Evolutionary conservation across 2,329 filamentous ascomycete species (phyloP), one percentile per base, ranked within the genome.

Genomic region (Cladophialophora psammophila): DNA sequence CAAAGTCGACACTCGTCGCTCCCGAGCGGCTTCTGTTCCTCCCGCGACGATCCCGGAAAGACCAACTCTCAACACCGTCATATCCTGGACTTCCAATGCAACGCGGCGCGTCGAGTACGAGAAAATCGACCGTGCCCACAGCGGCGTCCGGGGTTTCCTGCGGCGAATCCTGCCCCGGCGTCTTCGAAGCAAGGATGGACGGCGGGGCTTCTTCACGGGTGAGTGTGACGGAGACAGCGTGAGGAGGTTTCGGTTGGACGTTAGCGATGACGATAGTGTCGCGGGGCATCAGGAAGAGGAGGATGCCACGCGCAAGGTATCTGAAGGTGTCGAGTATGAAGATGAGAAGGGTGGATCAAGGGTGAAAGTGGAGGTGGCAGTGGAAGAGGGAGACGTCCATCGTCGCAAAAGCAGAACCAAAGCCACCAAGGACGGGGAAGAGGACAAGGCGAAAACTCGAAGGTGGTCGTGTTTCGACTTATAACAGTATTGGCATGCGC

Each of bases 101-200:
- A 82, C 80, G 5, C 78, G 81, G 10, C 74, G 78, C 8, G 76
- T 75, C 20, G 80, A 83, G 68, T 83, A 83, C 63, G 77, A 87
- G 87, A 73, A 88, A 85, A 79, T 87, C 82, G 77, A 80, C 73
- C 78, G 79, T 10, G 78, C 78, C 55, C 78, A 74, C 65, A 77
- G 74, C 20, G 81, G 81, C 2, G 69, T 82, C 3, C 76, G 80
- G 1, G 80, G 81, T 2, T 69, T 82, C 6, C 80, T 80, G 76
- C 75, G 79, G 0, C 76, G 76, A 7, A 75, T 81, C 4, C 78
- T 80, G 2, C 80, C 81, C 0, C 74, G 75, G 50, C 81, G 80
- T 75, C 78, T 78, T 64, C 78, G 77, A 35, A 70, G 74, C 12
- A 72, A 73, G 4, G 72, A 76, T 13, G 71, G 72, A 5, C 74